Evolutionary conservation across 352 stramenopile genomes (phyloP), one percentile per base, ranked within the genome.

Genomic region (Pythium biforme): DNA sequence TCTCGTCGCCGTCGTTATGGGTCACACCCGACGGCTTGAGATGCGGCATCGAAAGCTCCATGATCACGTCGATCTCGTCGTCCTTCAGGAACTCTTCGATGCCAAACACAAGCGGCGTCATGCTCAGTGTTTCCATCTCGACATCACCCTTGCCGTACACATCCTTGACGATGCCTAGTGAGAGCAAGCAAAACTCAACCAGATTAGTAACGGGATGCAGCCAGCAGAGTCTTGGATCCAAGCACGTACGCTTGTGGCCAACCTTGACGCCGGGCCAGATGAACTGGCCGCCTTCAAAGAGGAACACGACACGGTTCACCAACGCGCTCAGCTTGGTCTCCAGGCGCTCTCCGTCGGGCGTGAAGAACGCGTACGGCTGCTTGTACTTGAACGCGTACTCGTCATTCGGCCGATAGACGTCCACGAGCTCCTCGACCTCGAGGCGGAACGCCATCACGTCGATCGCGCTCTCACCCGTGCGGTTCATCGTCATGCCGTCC

Each of bases 251-350:
- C 62, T 84, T 85, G 69, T 89, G 77, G 39, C 79, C 79, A 43
- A 90, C 61, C 25, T 65, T 69, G 54, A 89, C 56, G 4, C 78
- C 82, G 20, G 82, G 82, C 77, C 82, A 91, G 50, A 89, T 82
- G 53, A 91, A 89, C 50, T 89, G 78, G 0, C 77, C 80, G 33
- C 82, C 78, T 67, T 92, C 82, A 47, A 90, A 88, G n/a, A 92
- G 53, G 49, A 82, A 92, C 39, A 89, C 78, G 52, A 88, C 60
- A 15, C 51, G 57, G 51, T 80, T 65, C n/a, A 61, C 56, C 54
- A 88, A 47, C 7, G 48, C 61, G 25, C 59, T 71, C 23, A 85
- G 62, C n/a, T 51, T 49, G 25, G 59, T 55, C 17, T 75, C 66
- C 1, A 91, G 52, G 12, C 69, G 76, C 43, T 72, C 39, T 48